Percentiles rank a stretch among this genome's conserved stretches.
Evolutionary conservation across 768 basidiomycete species (phyloP).

Genomic region (Suillus cothurnatus): DNA sequence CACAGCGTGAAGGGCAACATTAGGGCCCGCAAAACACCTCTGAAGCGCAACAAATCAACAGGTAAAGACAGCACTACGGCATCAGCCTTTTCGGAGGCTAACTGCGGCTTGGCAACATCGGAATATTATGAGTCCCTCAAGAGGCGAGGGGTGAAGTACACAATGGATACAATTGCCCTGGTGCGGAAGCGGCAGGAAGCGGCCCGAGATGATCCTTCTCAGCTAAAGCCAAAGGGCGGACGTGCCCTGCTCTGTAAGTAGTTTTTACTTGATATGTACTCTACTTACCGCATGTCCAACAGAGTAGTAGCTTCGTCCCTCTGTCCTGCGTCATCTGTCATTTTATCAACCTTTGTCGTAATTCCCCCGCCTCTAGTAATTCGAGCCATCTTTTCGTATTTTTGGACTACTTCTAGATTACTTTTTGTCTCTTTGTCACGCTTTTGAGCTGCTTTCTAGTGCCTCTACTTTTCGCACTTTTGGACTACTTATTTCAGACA

Average conservation of each 20-base stretch:
- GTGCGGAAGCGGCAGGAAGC: neutral
- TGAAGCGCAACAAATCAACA: neutral
- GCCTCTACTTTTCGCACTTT: neutral
- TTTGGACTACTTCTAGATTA: too few species aligned
- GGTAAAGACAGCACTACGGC: neutral
- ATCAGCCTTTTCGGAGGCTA: neutral
- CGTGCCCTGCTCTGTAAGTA: neutral
- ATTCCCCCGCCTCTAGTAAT: too few species aligned
- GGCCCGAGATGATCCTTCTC: neutral
- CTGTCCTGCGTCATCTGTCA: too few species aligned
- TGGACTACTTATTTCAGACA: neutral
- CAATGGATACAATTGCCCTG: neutral
- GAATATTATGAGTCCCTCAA: neutral
- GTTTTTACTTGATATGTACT: neutral
- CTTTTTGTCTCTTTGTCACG: neutral
- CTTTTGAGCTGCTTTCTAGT: neutral
- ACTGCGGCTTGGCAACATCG: neutral
- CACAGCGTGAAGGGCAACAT: neutral
- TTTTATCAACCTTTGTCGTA: too few species aligned
- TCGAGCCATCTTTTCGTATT: too few species aligned
- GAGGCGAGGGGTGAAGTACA: neutral
- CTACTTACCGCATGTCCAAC: neutral
- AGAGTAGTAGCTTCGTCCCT: neutral
- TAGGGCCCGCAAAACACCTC: neutral
- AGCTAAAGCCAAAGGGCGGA: neutral